These are phyloP conservation scores for Rutidosis leptorrhynchoides DNA, from an alignment of 129 eudicot genomes.

Conservation along the genomic window DNA sequence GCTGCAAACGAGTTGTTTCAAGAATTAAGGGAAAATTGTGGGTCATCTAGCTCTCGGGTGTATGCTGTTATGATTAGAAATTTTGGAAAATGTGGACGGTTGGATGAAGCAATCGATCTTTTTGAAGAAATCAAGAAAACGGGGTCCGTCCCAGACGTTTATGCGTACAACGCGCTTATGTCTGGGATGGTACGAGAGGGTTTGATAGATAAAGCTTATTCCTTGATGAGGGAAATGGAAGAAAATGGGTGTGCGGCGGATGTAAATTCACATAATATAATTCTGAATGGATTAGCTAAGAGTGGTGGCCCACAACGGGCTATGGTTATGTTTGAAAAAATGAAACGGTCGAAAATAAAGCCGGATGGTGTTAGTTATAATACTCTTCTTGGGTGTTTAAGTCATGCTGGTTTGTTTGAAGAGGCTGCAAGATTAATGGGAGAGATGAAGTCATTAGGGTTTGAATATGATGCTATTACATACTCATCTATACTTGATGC, in stretches of 20 bases:
- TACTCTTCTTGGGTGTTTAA: constrained; percentile 76
- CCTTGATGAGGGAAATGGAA: constrained; percentile 63
- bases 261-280: constrained; percentile 74
- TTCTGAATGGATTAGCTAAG: constrained; percentile 74
- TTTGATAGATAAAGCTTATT: constrained; percentile 72
- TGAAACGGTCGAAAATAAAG: constrained; percentile 53
- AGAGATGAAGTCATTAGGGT: constrained; percentile 70
- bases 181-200: constrained; percentile 85
- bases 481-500: constrained; percentile 95
- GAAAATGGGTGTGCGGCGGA: constrained; percentile 77
- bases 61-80: constrained; percentile 94
- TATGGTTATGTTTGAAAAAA: constrained; percentile 63
- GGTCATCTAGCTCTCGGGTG: constrained; percentile 70
- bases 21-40: constrained; percentile 83
- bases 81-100: constrained; percentile 76
- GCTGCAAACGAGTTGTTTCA: constrained; percentile 91
- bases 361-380: constrained; percentile 91
- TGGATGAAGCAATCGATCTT: constrained; percentile 66
- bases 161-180: constrained; percentile 87
- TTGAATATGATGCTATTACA: constrained; percentile 74
- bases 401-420: constrained; percentile 98
- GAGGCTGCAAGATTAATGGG: constrained; percentile 91
- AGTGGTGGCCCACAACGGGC: constrained; percentile 75
- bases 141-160: constrained; percentile 65
- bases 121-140: constrained; percentile 65